Evolutionary conservation across 2,329 filamentous ascomycete genomes (phyloP), one percentile per base, ranked within the genome.

Genomic region (Sporothrix protearum): DNA sequence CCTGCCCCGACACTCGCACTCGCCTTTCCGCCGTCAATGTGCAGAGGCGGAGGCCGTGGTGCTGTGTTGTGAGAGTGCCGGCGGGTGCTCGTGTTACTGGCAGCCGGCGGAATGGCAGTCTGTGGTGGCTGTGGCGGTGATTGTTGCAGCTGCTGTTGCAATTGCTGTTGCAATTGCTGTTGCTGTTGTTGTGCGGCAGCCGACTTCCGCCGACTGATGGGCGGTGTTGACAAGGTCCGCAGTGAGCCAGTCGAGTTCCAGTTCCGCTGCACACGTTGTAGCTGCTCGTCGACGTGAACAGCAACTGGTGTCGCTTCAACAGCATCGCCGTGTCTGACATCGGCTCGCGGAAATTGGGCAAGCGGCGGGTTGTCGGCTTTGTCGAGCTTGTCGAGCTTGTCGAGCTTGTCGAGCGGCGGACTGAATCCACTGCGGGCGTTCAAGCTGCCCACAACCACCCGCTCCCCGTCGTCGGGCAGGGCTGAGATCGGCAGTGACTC

Each of bases 401-500:
- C n/a, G n/a, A n/a, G n/a, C n/a, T n/a, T n/a, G n/a, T 64, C 57
- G 2, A 53, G 19, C n/a, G 47, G 57, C n/a, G 66, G 66, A 4
- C 47, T 55, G 22, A 55, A 36, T 1, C 55, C 67, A 6, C 51
- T 30, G 2, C 51, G 51, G 4, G 22, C 36, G 1, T 51, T 9
- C 25, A 59, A 10, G 36, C 36, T 19, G 22, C 36, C 51, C 51
- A 19, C 6, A 5, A 39, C 53, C 14, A 49, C n/a, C n/a, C n/a
- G 5, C 45, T 22, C 30, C 4, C 45, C 63, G 16, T 30, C 9
- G 80, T 75, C 77, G 75, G 78, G 77, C 2, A 84, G 78, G 16
- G 84, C 78, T 1, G 85, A 85, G 0, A 89, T 78, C 14, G 88
- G 88, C 1, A 90, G 79, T 0, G 87, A 89, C 36, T 88, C 86